A percentile compares a stretch with the other conserved stretches of the same genome.
These are phyloP conservation scores for Rhytidiadelphus loreus DNA, from an alignment of 225 moss, liverwort and hornwort species.

Conservation along the genomic window DNA sequence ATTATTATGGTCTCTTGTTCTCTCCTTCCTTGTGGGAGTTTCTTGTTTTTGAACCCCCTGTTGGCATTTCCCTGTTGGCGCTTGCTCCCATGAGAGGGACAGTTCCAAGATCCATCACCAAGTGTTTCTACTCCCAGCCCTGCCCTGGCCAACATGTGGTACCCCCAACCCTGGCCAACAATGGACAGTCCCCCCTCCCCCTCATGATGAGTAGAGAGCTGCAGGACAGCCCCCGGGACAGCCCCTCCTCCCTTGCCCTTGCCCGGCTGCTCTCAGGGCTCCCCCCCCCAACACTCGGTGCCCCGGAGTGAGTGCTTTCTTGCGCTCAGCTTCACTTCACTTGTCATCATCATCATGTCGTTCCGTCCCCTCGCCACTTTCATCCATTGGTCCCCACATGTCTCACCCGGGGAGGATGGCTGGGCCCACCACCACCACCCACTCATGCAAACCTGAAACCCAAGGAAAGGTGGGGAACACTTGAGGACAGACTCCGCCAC, in stretches of 20 bases:
- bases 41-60: too few relatives aligned
- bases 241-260: not conserved
- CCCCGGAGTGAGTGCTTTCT: not conserved
- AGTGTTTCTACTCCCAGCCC: not conserved
- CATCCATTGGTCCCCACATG: not conserved
- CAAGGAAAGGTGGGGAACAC: not conserved
- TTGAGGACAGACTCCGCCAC: not conserved
- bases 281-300: too few relatives aligned
- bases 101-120: not conserved
- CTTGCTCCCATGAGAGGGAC: not conserved
- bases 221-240: not conserved
- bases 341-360: not conserved
- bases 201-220: constrained; percentile 22
- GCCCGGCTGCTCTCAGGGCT: not conserved
- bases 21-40: too few relatives aligned
- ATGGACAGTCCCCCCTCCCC: not conserved
- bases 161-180: not conserved
- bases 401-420: not conserved
- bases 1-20: too few relatives aligned
- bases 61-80: too few relatives aligned
- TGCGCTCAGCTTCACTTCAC: not conserved
- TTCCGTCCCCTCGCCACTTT: not conserved
- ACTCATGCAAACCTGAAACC: not conserved
- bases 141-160: too few relatives aligned
- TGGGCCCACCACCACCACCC: too few relatives aligned